Percentiles rank a stretch among this genome's conserved stretches.
Evolutionary conservation across 257 asterid genomes (phyloP).

Genomic region (Jacaranda mimosifolia): DNA sequence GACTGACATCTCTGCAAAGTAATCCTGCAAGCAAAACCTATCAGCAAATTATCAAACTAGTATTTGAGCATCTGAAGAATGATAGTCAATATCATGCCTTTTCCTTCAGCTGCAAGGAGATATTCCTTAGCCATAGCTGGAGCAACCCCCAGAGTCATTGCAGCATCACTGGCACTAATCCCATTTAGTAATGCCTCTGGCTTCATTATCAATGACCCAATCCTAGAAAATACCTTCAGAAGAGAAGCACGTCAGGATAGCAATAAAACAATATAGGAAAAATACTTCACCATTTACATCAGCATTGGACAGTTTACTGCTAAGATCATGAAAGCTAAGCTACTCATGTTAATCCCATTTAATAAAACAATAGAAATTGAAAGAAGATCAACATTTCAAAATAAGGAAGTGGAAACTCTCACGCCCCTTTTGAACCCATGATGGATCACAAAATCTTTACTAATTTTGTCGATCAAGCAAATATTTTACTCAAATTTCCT

Average conservation of each 20-base stretch:
- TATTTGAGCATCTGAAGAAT: slow-evolving; percentile 21
- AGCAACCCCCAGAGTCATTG: slow-evolving; percentile 94
- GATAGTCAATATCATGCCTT: slow-evolving; percentile 57
- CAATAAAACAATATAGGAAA: background rate
- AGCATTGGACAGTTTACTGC: background rate
- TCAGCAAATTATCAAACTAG: slow-evolving; percentile 31
- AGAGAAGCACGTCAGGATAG: slow-evolving; percentile 23
- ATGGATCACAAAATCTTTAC: too few relatives aligned
- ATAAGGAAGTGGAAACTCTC: background rate
- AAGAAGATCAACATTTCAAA: slow-evolving; percentile 3
- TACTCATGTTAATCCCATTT: background rate
- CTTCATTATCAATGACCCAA: slow-evolving; percentile 70
- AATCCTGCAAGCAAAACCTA: slow-evolving; percentile 64
- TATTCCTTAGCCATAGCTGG: slow-evolving; percentile 98
- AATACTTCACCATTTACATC: slow-evolving; percentile 11
- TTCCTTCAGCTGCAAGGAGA: slow-evolving; percentile 94
- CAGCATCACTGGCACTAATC: slow-evolving; percentile 93
- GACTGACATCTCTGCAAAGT: slow-evolving; percentile 95
- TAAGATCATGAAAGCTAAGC: slow-evolving; percentile 13
- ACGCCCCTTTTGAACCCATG: too few relatives aligned
- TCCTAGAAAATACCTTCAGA: slow-evolving; percentile 74
- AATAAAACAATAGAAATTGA: slow-evolving; percentile 1
- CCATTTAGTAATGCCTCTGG: slow-evolving; percentile 74
- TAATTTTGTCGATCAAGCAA: too few relatives aligned
- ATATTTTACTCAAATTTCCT: too few relatives aligned